These are phyloP conservation scores for Fusarium sterilihyphosum DNA, from an alignment of 2,329 filamentous ascomycete species.

Conservation along the genomic window DNA sequence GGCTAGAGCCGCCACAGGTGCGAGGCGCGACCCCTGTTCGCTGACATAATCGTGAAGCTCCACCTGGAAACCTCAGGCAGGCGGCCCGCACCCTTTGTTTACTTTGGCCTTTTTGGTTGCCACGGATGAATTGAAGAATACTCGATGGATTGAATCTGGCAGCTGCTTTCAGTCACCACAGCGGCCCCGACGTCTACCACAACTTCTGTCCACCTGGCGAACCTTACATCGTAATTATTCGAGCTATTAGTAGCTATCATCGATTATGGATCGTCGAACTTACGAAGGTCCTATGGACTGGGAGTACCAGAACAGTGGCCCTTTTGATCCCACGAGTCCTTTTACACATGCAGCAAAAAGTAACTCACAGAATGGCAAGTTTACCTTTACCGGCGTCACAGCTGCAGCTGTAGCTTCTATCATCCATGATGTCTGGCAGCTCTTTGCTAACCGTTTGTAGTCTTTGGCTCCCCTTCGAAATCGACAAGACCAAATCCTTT, in stretches of 20 bases:
- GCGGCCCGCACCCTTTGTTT: conserved; percentile 44
- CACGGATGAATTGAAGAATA: conserved; percentile 25
- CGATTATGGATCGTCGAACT: conserved; percentile 63
- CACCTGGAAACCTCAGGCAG: conserved; percentile 39
- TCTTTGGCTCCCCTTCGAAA: conserved; percentile 53
- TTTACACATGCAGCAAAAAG: conserved; percentile 64
- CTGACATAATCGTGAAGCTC: conserved; percentile 45
- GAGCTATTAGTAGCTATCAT: conserved; percentile 11
- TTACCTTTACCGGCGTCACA: not conserved
- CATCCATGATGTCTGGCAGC: conserved; percentile 23
- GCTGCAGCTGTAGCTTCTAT: not conserved
- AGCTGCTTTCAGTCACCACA: conserved; percentile 21
- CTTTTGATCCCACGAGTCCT: conserved; percentile 69
- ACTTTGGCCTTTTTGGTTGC: conserved; percentile 46
- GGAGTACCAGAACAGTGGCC: conserved; percentile 69
- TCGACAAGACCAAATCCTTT: conserved; percentile 50
- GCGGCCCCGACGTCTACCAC: conserved; percentile 8
- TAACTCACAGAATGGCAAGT: conserved; percentile 55
- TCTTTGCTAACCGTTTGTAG: conserved; percentile 29
- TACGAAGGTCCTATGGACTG: conserved; percentile 73
- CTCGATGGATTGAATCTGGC: conserved; percentile 24
- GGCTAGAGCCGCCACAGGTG: conserved; percentile 31
- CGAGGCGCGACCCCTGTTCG: conserved; percentile 33
- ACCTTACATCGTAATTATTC: conserved; percentile 12
- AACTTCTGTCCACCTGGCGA: not conserved